Evolutionary conservation across 768 basidiomycete species (phyloP), one percentile per base, ranked within the genome.

Genomic region (Lentinula sp.): DNA sequence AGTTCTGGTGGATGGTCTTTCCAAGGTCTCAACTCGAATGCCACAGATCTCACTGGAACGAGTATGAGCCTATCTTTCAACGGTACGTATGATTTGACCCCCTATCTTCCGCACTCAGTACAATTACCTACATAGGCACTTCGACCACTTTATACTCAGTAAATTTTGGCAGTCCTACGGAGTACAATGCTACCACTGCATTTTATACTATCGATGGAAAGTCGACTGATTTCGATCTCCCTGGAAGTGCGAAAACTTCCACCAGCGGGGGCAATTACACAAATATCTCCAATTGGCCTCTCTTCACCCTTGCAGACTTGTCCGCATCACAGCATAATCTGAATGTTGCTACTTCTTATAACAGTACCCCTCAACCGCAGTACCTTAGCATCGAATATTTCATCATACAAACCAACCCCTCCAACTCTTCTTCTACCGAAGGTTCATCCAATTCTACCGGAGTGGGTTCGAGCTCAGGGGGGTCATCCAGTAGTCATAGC

Each of bases 1-100:
- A 59, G 57, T 12, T 48, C 45, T 15, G 57, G 57, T n/a, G 57
- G 18, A 37, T 59, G 57, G 57, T 59, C 46, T 35, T 59, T n/a
- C 18, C 57, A 59, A 39, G 57, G 46, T 8, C 18, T 37, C 12
- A 33, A 39, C 15, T 35, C 57, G 5, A 59, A 59, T 28, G 33
- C 45, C 15, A 59, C 57, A 6, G 57, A 46, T 49, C 39, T 41
- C 7, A 36, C 46, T 48, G 57, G 23, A 36, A 36, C 57, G 1
- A 59, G 46, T 45, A 49, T 59, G 45, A 36, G 37, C n/a, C 33
- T 59, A 16, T 32, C 33, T 8, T 59, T 59, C 42, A 59, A 59
- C 16, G 57, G 57, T 59, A 33, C 16, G 55, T 23, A 10, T 0
- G 33, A 10, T 23, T 7, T 33, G 6, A 5, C 2, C 28, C 16